Percentiles rank a stretch among this genome's conserved stretches.
Conservation (phyloP, 768 basidiomycete species). For the Kwoniella europaea region DNA sequence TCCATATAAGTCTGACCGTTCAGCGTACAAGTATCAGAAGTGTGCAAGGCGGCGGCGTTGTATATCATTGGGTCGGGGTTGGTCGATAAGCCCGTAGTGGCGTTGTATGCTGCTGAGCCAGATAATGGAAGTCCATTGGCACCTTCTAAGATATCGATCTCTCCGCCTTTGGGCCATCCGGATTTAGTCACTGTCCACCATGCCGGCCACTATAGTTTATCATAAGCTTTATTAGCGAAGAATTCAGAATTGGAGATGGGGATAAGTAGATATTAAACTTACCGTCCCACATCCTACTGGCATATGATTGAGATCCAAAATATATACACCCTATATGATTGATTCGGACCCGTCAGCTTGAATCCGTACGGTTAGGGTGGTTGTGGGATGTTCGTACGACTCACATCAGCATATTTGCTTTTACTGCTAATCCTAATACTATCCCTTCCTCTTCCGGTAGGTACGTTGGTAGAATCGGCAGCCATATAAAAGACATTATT, state of each 20-base stretch:
- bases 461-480: conserved; percentile 43
- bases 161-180: conserved; percentile 55
- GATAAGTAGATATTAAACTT: conserved; percentile 16
- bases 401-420: conserved; percentile 53
- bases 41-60: conserved; percentile 50
- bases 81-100: conserved; percentile 28
- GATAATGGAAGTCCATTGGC: conserved; percentile 49
- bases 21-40: conserved; percentile 33
- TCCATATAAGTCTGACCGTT: conserved; percentile 36
- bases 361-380: too few relatives aligned
- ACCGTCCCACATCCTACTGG: conserved; percentile 58
- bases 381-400: background rate
- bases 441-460: conserved; percentile 51
- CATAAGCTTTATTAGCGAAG: background rate
- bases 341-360: conserved; percentile 4
- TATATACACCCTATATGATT: conserved; percentile 51
- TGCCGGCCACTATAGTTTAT: conserved; percentile 53
- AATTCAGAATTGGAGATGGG: too few relatives aligned
- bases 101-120: conserved; percentile 44
- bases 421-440: conserved; percentile 54
- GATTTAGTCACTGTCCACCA: conserved; percentile 55
- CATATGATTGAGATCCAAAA: conserved; percentile 56
- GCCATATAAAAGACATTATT: conserved; percentile 49
- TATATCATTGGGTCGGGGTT: conserved; percentile 15
- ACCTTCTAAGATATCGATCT: conserved; percentile 58